Evolutionary conservation across 345 rosid species (phyloP), one percentile per base, ranked within the genome.

Genomic region (Arabidopsis thaliana): DNA sequence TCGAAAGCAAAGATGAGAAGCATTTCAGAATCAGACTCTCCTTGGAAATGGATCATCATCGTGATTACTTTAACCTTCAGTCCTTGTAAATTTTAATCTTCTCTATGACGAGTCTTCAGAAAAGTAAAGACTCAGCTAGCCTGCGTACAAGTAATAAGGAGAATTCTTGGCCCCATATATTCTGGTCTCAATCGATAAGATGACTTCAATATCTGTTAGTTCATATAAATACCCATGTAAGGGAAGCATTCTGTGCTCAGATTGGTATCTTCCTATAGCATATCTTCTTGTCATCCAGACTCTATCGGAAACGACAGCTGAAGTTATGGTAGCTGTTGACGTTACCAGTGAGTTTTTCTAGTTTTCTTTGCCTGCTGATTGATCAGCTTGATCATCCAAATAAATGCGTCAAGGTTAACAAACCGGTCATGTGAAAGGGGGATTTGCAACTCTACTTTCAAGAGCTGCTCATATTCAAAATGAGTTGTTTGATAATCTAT

Each of bases 341-440:
- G 75, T 85, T 59, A 63, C 77, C 72, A 87, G 85, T 80, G 85
- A 81, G 65, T 79, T 86, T 77, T 94, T 88, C 90, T 82, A 84
- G 71, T 74, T 71, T 72, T 85, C 84, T 94, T 34, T 81, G 90
- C 72, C 71, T 91, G 78, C 80, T 91, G 85, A 86, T 91, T 73
- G 92, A 89, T 80, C 98, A 87, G 80, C 95, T 94, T 75, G 98
- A 91, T 84, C 87, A 82, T 94, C 73, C 85, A 91, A 73, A 86
- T 82, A 75, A 80, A 71, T 70, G 91, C 87, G 33, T 89, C 96
- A 36, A 85, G 87, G 80, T 74, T 90, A 76, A 89, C 91, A 76
- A 82, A 82, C 30, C 84, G 84, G 74, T 83, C 95, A 25, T 89
- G 94, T 79, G 48, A 86, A 87, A 83, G 97, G 95, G 67, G 96